Percentiles rank a stretch among this genome's conserved stretches.
These are phyloP conservation scores for Onygenales sp. DNA, from an alignment of 2,329 filamentous ascomycete species.

Conservation along the genomic window DNA sequence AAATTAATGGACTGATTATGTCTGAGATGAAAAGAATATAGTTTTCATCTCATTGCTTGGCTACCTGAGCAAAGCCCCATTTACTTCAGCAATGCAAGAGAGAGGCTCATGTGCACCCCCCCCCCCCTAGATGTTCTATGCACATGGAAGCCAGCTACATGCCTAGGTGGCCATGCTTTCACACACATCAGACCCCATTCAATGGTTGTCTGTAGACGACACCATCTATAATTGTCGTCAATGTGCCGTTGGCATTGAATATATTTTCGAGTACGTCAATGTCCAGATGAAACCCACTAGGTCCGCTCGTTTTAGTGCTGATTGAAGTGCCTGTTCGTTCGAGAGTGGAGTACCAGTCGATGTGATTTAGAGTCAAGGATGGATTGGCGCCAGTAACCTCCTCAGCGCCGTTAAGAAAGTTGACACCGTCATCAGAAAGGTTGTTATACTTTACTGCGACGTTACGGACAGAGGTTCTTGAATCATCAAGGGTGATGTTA, in stretches of 20 bases:
- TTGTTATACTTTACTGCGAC: constrained; percentile 27
- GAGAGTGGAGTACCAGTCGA: constrained; percentile 34
- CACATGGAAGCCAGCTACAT: too few species aligned
- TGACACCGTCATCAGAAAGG: constrained; percentile 28
- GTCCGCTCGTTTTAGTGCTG: constrained; percentile 31
- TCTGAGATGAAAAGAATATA: too few species aligned
- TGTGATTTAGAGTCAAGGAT: constrained; percentile 15
- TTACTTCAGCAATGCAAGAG: too few species aligned
- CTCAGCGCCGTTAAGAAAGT: constrained; percentile 27
- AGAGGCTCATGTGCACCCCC: too few species aligned
- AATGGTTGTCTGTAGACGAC: constrained; percentile 29
- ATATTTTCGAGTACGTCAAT: constrained; percentile 32
- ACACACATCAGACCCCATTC: constrained; percentile 20
- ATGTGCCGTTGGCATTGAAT: constrained; percentile 33
- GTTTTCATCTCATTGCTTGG: too few species aligned
- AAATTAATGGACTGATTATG: too few species aligned
- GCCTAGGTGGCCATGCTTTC: too few species aligned
- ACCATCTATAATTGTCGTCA: constrained; percentile 31
- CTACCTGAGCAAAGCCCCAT: too few species aligned
- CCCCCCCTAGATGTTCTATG: too few species aligned
- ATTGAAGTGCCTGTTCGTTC: constrained; percentile 20
- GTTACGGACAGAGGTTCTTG: constrained; percentile 10
- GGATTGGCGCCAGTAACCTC: constrained; percentile 20
- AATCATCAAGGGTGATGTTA: constrained; percentile 7
- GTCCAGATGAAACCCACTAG: constrained; percentile 29